Base-by-base conservation (phyloP, 306 rosid species). In the Malus fusca region DNA sequence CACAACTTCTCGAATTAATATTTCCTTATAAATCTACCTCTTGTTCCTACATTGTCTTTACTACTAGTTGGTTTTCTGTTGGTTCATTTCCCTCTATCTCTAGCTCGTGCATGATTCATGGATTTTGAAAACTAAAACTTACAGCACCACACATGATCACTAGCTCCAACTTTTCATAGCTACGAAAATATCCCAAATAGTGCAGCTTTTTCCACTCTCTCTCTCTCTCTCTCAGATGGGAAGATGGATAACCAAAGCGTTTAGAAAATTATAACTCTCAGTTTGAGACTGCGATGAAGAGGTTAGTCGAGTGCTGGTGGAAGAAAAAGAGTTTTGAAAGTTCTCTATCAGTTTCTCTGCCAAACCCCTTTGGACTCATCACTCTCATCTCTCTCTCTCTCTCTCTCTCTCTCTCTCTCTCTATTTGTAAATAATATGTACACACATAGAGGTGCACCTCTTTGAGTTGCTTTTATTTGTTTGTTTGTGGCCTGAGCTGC, bases 271-370 rank as follows among this genome's bases (percentile, higher is more conserved):
- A 69, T 67, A 82, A 91, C 92, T 90, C 90, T 77, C 83, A 91
- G 97, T 94, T 91, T 90, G 88, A 76, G 87, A 94, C 96, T 86
- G 97, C 92, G 84, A 87, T 89, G 69, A 85, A 82, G 82, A 86
- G 87, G 89, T 88, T 90, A 84, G 96, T 87, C 85, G 95, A 95
- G 93, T 87, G 88, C 88, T 85, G 95, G 93, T 88, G 82, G 88
- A 89, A 89, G 92, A 90, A 85, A 92, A 88, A 85, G 98, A 89
- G 97, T 85, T 88, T 92, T 95, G 97, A 95, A 92, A 90, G 96
- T 92, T 92, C 92, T 90, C 99, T 89, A 92, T 95, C 97, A 89
- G 97, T 95, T 92, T 82, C 60, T 90, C 97, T 93, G 98, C 93
- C 98, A 90, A 90, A 64, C 83, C 64, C 53, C 78, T 81, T 66